Evolutionary conservation across 1,284 basidiomycete genomes (phyloP).

Genomic region (Cutaneotrichosporon cavernicola): DNA sequence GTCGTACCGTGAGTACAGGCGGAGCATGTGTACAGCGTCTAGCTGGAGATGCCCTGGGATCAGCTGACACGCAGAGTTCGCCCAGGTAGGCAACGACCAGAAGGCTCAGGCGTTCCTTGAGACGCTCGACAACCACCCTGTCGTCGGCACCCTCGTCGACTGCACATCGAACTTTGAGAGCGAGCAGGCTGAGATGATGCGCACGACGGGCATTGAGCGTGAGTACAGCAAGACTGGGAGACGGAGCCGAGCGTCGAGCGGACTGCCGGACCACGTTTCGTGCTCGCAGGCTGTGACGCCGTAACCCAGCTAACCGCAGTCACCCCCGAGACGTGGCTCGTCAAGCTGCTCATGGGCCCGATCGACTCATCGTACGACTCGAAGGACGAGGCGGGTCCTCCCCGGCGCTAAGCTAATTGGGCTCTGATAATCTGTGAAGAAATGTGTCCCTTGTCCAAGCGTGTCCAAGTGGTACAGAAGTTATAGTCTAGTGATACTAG

Average conservation of each 20-base stretch:
- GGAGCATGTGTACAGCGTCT: too few relatives aligned
- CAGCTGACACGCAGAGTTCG: conserved; percentile 44
- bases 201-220: conserved; percentile 33
- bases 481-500: not conserved
- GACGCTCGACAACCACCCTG: conserved; percentile 54
- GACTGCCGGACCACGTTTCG: too few relatives aligned
- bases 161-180: conserved; percentile 53
- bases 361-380: conserved; percentile 47
- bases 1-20: conserved; percentile 47
- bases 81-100: conserved; percentile 55
- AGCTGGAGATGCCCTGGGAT: too few relatives aligned
- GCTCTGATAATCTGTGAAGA: not conserved
- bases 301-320: not conserved
- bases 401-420: not conserved
- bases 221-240: not conserved
- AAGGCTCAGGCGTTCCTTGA: conserved; percentile 54
- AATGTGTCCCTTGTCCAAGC: too few relatives aligned
- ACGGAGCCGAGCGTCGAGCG: not conserved
- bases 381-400: conserved; percentile 31
- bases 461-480: not conserved
- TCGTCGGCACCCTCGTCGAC: conserved; percentile 53
- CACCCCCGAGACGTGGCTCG: conserved; percentile 47
- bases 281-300: too few relatives aligned
- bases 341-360: conserved; percentile 45
- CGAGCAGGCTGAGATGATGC: conserved; percentile 53